Percentiles rank a stretch among this genome's conserved stretches.
These are phyloP conservation scores for Rhizopus stolonifer DNA, from an alignment of 371 early-diverging fungal species.

Conservation along the genomic window DNA sequence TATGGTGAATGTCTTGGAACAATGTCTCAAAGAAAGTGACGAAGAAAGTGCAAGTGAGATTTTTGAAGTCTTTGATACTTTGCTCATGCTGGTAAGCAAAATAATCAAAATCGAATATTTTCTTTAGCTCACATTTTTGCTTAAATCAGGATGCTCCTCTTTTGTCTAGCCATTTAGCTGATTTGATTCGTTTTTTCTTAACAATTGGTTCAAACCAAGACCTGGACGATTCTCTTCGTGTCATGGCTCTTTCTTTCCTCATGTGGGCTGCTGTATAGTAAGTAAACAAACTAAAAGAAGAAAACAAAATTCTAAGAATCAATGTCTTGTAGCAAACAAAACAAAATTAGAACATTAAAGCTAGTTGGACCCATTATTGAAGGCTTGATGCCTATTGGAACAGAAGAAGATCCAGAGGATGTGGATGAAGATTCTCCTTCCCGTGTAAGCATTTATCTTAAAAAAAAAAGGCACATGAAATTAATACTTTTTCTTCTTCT, in stretches of 20 bases:
- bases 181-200: slow-evolving; percentile 79
- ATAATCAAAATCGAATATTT: not conserved
- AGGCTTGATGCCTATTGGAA: slow-evolving; percentile 77
- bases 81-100: slow-evolving; percentile 60
- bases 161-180: slow-evolving; percentile 72
- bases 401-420: slow-evolving; percentile 85
- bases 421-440: slow-evolving; percentile 84
- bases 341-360: slow-evolving; percentile 78
- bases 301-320: not conserved
- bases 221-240: slow-evolving; percentile 68
- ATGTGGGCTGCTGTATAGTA: slow-evolving; percentile 83
- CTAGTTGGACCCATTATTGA: slow-evolving; percentile 75
- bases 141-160: slow-evolving; percentile 69
- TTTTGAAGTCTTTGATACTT: slow-evolving; percentile 81
- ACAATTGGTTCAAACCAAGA: slow-evolving; percentile 66
- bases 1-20: slow-evolving; percentile 83
- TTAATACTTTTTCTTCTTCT: slow-evolving; percentile 50
- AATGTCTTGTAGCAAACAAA: slow-evolving; percentile 59
- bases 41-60: slow-evolving; percentile 74
- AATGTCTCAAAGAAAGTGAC: slow-evolving; percentile 67
- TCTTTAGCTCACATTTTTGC: too few relatives aligned
- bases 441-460: slow-evolving; percentile 43
- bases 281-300: slow-evolving; percentile 24
- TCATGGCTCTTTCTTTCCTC: slow-evolving; percentile 81
- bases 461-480: not conserved